Evolutionary conservation across 2,329 filamentous ascomycete genomes (phyloP).

Genomic region (Sporothrix brunneoviolacea): DNA sequence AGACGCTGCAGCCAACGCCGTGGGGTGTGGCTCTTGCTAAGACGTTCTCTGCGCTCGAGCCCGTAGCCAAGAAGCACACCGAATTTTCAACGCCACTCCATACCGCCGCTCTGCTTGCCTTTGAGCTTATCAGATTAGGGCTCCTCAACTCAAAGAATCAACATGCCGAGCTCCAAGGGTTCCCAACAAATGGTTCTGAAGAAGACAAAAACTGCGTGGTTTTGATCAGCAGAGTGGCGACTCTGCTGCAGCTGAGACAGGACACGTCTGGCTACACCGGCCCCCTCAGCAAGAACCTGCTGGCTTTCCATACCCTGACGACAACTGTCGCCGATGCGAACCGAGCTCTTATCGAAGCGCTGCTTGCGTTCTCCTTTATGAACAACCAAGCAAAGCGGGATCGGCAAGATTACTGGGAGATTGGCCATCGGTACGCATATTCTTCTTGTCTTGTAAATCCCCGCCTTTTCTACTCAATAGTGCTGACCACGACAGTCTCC

Average conservation of each 20-base stretch:
- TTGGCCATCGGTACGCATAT: conserved; percentile 62
- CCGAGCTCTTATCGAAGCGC: conserved; percentile 77
- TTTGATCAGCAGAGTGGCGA: conserved; percentile 80
- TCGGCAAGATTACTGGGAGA: conserved; percentile 56
- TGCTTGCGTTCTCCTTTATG: conserved; percentile 73
- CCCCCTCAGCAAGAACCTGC: conserved; percentile 80
- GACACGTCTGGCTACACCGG: conserved; percentile 87
- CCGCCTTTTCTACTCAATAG: neutral
- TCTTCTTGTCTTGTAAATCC: conserved; percentile 7
- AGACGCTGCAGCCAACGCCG: conserved; percentile 65
- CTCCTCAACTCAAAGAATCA: conserved; percentile 65
- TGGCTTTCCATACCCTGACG: conserved; percentile 79
- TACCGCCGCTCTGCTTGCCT: conserved; percentile 73
- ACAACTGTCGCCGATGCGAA: conserved; percentile 71
- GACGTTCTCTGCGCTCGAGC: conserved; percentile 57
- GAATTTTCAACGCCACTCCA: conserved; percentile 49
- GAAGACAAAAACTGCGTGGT: conserved; percentile 73
- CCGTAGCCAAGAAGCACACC: conserved; percentile 40
- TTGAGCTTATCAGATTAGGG: conserved; percentile 76
- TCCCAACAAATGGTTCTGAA: conserved; percentile 51
- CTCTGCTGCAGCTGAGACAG: conserved; percentile 75
- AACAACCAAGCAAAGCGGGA: conserved; percentile 70
- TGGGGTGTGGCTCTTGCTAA: conserved; percentile 78
- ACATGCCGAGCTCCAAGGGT: conserved; percentile 47
- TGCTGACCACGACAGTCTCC: conserved; percentile 15